Conservation (phyloP, 257 asterid genomes). For the Solanum boliviense region DNA sequence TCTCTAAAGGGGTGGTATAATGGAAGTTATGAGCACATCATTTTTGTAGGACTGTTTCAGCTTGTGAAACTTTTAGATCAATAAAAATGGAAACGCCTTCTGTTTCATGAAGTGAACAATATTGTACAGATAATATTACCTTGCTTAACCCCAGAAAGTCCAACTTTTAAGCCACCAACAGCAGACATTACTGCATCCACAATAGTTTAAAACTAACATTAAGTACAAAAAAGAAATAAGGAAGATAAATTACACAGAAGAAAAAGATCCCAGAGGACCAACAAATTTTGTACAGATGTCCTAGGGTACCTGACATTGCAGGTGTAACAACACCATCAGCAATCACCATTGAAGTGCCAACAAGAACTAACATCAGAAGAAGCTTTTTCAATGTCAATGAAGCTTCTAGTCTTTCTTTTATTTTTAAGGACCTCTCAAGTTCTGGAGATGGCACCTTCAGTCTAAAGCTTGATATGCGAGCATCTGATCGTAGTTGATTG, state of each 20-base stretch:
- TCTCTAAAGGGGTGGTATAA: not conserved
- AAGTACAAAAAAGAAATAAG: constrained; percentile 9
- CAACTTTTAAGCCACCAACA: constrained; percentile 88
- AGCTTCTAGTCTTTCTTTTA: constrained; percentile 88
- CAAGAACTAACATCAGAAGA: constrained; percentile 85
- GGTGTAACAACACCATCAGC: constrained; percentile 99
- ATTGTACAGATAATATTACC: constrained; percentile 27
- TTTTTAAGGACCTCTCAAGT: constrained; percentile 89
- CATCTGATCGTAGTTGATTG: constrained; percentile 82
- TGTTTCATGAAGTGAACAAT: not conserved
- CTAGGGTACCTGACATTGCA: constrained; percentile 85
- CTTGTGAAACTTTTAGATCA: not conserved
- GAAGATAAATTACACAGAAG: not conserved
- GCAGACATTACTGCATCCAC: constrained; percentile 84
- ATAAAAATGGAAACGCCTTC: not conserved
- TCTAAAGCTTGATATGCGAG: constrained; percentile 91
- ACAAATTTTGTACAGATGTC: constrained; percentile 9
- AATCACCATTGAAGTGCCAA: constrained; percentile 99
- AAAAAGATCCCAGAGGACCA: constrained; percentile 5
- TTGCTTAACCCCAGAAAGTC: constrained; percentile 64
- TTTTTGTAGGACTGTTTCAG: not conserved
- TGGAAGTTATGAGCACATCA: not conserved
- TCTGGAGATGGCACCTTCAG: constrained; percentile 97
- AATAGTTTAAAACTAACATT: constrained; percentile 7
- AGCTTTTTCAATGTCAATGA: constrained; percentile 78